Evolutionary conservation across 371 early-diverging fungal genomes (phyloP), one percentile per base, ranked within the genome.

Genomic region (Circinella minor): DNA sequence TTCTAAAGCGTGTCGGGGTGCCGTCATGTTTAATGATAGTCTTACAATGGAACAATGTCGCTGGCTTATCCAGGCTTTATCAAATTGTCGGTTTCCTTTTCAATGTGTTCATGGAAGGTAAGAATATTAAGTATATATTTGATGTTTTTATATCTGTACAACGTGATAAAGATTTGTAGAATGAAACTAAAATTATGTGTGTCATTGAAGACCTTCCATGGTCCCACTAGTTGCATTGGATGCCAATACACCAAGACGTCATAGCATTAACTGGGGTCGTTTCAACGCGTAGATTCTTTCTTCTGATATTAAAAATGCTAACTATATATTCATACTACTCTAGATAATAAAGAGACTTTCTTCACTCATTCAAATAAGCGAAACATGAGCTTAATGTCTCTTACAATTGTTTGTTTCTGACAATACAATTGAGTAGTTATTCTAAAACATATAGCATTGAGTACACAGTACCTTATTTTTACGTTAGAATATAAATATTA

Each of bases 1-100:
- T 67, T 92, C 92, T 3, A 91, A 88, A 72, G 93, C 94, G 7
- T 94, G 94, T 72, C 76, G 92, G 65, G 79, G 91, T 47, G 93
- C 95, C 3, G 90, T 94, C 43, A 93, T 89, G 92, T 93, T 93
- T 72, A 93, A 93, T 59, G 91, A 92, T 48, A 67, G 64, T 20
- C 76, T 94, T 3, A 73, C 79, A 0, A 11, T 68, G 9, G 73
- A 77, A 0, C 75, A 89, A 66, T 93, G 93, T 71, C 66, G 74
- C 59, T 63, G 70, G 14, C 66, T 94, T n/a, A 77, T 93, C 3
- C 55, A 73, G 6, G 73, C 82, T 15, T 70, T 94, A 14, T 70
- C 89, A 0, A 61, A 73, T 1, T 92, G 93, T 61, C 72, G 59
- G 4, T 89, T 85, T 66, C 90, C 90, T n/a, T 90, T 90, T 72